Conservation (phyloP, 257 asterid species). For the Plantago major region DNA sequence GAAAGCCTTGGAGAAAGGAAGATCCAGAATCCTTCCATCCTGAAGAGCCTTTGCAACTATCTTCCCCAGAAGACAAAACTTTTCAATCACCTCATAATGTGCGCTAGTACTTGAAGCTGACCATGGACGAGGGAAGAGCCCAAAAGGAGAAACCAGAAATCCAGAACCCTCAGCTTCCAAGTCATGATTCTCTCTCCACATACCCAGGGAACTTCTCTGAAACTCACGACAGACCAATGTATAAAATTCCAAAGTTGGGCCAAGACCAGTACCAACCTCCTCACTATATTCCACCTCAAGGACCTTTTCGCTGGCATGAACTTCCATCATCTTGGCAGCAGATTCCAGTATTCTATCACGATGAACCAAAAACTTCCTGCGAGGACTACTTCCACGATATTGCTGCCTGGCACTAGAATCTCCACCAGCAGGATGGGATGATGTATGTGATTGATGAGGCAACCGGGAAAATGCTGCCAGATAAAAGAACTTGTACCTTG, state of each 20-base stretch:
- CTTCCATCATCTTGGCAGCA: constrained; percentile 75
- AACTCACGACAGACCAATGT: constrained; percentile 86
- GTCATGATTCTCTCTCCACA: constrained; percentile 84
- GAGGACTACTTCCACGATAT: constrained; percentile 37
- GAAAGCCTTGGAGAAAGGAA: constrained; percentile 85
- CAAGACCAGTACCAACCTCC: constrained; percentile 98
- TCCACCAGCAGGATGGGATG: constrained; percentile 31
- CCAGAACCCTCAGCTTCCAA: constrained; percentile 29
- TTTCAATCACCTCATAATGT: constrained; percentile 55
- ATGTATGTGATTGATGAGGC: constrained; percentile 35
- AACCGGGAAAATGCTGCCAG: constrained; percentile 55
- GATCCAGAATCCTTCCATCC: constrained; percentile 87
- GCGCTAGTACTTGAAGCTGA: constrained; percentile 34
- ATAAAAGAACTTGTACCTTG: constrained; percentile 73
- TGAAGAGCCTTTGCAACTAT: constrained; percentile 85
- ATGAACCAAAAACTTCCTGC: constrained; percentile 72
- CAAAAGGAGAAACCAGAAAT: constrained; percentile 46
- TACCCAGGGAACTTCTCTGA: constrained; percentile 63
- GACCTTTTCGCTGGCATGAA: constrained; percentile 51
- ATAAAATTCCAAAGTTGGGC: constrained; percentile 91
- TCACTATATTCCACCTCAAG: constrained; percentile 88
- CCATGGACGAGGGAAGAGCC: constrained; percentile 96
- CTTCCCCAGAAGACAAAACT: constrained; percentile 73
- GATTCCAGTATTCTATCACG: constrained; percentile 74
- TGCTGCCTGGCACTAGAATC: constrained; percentile 47